phyloP scores from a whole-genome alignment of 73 alveolate genomes.

The Breviolum minutum region DNA sequence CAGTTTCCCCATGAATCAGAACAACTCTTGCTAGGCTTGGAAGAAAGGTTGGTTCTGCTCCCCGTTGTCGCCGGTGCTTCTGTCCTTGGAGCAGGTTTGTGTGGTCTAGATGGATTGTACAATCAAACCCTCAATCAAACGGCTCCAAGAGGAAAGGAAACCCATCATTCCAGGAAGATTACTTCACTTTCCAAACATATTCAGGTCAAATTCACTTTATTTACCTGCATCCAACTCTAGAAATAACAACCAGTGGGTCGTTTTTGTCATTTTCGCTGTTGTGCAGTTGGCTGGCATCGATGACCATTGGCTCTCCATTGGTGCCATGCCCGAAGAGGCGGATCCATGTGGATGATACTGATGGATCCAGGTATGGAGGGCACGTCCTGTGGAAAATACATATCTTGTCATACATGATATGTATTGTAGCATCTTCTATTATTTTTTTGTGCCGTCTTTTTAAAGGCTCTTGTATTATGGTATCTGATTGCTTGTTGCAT shows the following conservation, averaged over 20 bases:
- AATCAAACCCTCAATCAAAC: not conserved
- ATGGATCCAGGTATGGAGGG: not conserved
- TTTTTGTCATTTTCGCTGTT: not conserved
- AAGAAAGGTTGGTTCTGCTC: slow-evolving; percentile 56
- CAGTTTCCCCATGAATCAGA: not conserved
- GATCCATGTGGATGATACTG: not conserved
- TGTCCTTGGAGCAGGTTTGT: slow-evolving; percentile 37
- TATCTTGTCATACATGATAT: not conserved
- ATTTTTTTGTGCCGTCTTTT: not conserved
- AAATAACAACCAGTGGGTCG: not conserved
- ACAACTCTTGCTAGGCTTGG: slow-evolving; percentile 21
- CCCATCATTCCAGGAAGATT: not conserved
- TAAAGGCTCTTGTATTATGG: not conserved
- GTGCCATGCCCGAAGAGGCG: slow-evolving; percentile 1
- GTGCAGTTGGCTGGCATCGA: not conserved
- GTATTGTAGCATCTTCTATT: not conserved
- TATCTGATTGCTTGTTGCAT: no score
- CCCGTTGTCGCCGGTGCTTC: slow-evolving; percentile 42
- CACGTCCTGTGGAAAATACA: no score
- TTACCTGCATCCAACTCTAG: not conserved
- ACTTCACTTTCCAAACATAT: not conserved
- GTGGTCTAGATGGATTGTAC: not conserved
- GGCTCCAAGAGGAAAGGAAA: not conserved
- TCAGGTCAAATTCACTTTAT: not conserved
- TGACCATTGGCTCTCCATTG: slow-evolving; percentile 20